Percentiles rank a stretch among this genome's conserved stretches.
Conservation (phyloP, 75 land plant genomes). For the Selaginella moellendorffii region DNA sequence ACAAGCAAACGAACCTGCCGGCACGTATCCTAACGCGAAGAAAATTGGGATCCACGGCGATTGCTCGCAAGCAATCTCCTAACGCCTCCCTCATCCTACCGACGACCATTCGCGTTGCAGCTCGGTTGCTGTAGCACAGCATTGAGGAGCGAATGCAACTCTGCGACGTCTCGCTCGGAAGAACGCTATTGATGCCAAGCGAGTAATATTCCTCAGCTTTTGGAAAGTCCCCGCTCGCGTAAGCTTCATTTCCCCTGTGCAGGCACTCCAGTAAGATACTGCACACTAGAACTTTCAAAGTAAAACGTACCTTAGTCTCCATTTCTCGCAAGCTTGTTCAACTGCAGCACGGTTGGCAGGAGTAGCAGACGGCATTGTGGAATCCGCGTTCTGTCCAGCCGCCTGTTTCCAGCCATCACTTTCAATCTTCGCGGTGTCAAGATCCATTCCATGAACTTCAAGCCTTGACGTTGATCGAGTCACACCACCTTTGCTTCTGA, state of each 20-base stretch:
- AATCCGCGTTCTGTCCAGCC: constrained; percentile 12
- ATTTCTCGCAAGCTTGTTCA: constrained; percentile 87
- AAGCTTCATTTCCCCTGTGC: constrained; percentile 93
- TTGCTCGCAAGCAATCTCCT: constrained; percentile 63
- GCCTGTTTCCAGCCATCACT: too few relatives aligned
- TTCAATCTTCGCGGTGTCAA: neutral
- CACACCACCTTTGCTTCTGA: neutral
- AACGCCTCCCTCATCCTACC: constrained; percentile 89
- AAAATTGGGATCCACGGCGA: constrained; percentile 72
- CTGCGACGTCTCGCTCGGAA: constrained; percentile 50
- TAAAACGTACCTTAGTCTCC: constrained; percentile 56
- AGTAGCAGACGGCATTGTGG: constrained; percentile 11
- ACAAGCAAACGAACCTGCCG: constrained; percentile 35
- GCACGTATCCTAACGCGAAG: constrained; percentile 65
- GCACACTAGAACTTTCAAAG: neutral
- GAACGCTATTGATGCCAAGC: constrained; percentile 55
- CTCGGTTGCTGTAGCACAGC: constrained; percentile 97
- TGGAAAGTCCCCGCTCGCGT: constrained; percentile 51
- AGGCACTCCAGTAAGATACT: neutral
- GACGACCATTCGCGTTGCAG: constrained; percentile 81
- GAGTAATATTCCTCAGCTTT: constrained; percentile 96
- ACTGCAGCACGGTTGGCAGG: constrained; percentile 22
- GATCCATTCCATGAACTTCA: neutral
- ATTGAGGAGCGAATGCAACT: constrained; percentile 64
- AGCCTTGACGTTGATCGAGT: neutral